A percentile compares a stretch with the other conserved stretches of the same genome.
Evolutionary conservation across 495 filamentous ascomycete species (phyloP).

Genomic region (Penicillium canescens): DNA sequence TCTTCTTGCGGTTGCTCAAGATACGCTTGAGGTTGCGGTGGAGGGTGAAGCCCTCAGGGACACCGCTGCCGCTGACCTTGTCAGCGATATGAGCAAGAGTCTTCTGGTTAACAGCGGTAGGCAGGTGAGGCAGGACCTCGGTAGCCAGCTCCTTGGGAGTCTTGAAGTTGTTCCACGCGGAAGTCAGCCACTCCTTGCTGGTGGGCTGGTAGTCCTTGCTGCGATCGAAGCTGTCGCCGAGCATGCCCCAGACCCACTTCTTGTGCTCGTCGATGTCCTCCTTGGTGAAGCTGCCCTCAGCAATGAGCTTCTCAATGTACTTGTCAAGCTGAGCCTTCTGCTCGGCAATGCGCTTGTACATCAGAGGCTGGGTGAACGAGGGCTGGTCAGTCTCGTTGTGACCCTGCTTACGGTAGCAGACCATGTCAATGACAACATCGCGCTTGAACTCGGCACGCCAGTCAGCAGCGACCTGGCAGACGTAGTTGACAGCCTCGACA

Average conservation of each 20-base stretch:
- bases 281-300: constrained; percentile 92
- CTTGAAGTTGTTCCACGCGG: constrained; percentile 99
- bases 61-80: constrained; percentile 64
- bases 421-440: constrained; percentile 95
- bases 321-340: constrained; percentile 80
- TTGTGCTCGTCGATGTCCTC: constrained; percentile 99
- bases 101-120: constrained; percentile 73
- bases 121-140: constrained; percentile 89
- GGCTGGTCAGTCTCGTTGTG: constrained; percentile 99
- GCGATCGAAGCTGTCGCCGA: constrained; percentile 93
- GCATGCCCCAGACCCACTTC: constrained; percentile 99
- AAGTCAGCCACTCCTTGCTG: constrained; percentile 96
- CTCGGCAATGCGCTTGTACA: constrained; percentile 94
- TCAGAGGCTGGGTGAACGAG: constrained; percentile 97
- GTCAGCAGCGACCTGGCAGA: constrained; percentile 93
- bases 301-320: constrained; percentile 84
- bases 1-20: constrained; percentile 84
- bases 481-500: constrained; percentile 96
- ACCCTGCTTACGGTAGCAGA: constrained; percentile 98
- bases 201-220: constrained; percentile 97
- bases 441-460: constrained; percentile 98
- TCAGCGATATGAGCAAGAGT: constrained; percentile 77
- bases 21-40: constrained; percentile 98
- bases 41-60: constrained; percentile 81
- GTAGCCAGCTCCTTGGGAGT: constrained; percentile 95